Evolutionary conservation across 257 asterid species (phyloP).

Genomic region (Eustoma russellianum): DNA sequence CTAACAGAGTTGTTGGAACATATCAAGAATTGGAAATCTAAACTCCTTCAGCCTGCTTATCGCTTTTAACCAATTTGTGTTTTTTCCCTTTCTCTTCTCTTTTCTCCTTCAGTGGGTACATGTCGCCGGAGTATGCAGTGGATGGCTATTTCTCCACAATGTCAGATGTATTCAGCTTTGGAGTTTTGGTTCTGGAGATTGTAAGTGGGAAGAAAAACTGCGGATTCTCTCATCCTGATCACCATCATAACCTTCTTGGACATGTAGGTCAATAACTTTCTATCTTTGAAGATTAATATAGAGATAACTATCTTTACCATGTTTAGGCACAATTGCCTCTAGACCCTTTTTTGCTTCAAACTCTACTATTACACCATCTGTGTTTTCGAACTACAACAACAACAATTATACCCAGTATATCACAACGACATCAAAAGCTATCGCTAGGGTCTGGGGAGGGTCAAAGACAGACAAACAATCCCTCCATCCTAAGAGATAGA

Average conservation of each 20-base stretch:
- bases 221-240: slow-evolving; percentile 16
- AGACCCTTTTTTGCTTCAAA: too few species aligned
- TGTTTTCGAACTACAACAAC: too few species aligned
- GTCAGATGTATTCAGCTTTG: slow-evolving; percentile 32
- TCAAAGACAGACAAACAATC: too few species aligned
- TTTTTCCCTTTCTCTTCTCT: too few species aligned
- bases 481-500: too few species aligned
- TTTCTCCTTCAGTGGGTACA: slow-evolving; percentile 23
- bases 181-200: slow-evolving; percentile 26
- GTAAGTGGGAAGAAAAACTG: slow-evolving; percentile 30
- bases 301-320: too few species aligned
- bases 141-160: slow-evolving; percentile 24
- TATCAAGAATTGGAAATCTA: slow-evolving; percentile 14
- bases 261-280: slow-evolving; percentile 8
- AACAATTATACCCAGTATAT: too few species aligned
- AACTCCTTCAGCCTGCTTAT: neutral
- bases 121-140: slow-evolving; percentile 27
- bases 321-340: too few species aligned
- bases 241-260: slow-evolving; percentile 32
- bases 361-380: too few species aligned
- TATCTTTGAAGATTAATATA: too few species aligned
- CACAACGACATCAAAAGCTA: too few species aligned
- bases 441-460: too few species aligned
- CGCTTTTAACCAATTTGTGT: neutral
- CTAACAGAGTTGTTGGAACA: slow-evolving; percentile 29